Evolutionary conservation across 2,329 filamentous ascomycete species (phyloP), one percentile per base, ranked within the genome.

Genomic region (Fusarium tupiense): DNA sequence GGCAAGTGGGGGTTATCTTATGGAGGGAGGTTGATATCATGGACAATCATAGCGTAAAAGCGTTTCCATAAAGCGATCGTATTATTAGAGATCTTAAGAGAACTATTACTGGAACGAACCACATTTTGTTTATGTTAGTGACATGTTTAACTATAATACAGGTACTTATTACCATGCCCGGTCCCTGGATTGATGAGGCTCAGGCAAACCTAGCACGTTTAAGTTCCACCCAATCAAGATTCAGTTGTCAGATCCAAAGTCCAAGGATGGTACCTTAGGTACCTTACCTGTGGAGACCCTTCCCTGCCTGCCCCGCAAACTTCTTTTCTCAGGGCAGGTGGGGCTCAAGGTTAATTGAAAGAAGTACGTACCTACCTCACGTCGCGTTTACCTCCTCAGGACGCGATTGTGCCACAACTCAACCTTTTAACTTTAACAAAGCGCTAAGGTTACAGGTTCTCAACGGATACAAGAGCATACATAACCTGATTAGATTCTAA

Each of bases 1-100:
- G 60, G 57, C 52, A 53, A 71, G 57, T 65, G 58, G 68, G 72
- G 64, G 69, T 77, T 63, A 70, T 76, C 68, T 78, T 63, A 72
- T 53, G 47, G 49, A 64, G 52, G 63, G 26, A 57, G 63, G 71
- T 60, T 24, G 49, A 59, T 69, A 35, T 73, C 66, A 47, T 20
- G 67, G 64, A 67, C 33, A 41, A 70, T 70, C 58, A 69, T 64
- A 72, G 72, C 71, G 35, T 63, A 46, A 38, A 57, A 61, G 61
- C 58, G 67, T 71, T 69, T 73, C 47, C 50, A 71, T 76, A 78
- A 72, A 56, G 59, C 57, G 57, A 71, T 67, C 68, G 69, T 69
- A 50, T 56, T 61, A 61, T 35, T 59, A 56, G 47, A 65, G 53
- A 64, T 62, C 40, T 64, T 66, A 38, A 52, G 43, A 71, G 41